phyloP scores from a whole-genome alignment of 306 rosid genomes.

The Biancaea sappan region DNA sequence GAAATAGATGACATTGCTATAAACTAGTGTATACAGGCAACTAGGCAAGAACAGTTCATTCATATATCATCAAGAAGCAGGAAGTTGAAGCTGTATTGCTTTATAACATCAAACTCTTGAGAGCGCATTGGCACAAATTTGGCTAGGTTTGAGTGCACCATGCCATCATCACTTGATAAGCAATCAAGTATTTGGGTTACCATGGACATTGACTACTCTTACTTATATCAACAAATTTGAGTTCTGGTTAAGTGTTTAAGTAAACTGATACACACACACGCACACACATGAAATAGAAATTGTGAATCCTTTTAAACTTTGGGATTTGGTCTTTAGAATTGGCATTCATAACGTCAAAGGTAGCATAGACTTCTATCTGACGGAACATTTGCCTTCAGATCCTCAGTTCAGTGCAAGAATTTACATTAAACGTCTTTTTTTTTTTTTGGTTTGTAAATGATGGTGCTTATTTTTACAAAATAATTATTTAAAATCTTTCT shows the following conservation, averaged over 20 bases:
- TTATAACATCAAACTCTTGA: slow-evolving; percentile 11
- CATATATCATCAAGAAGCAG: slow-evolving; percentile 13
- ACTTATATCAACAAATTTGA: slow-evolving; percentile 1
- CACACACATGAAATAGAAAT: not conserved
- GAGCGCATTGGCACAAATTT: slow-evolving; percentile 15
- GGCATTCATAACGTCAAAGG: slow-evolving; percentile 12
- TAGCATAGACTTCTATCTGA: slow-evolving; percentile 12
- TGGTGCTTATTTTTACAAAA: not conserved
- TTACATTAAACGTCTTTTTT: not conserved
- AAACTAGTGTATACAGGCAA: slow-evolving; percentile 3
- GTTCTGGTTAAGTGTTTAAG: not conserved
- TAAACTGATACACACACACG: not conserved
- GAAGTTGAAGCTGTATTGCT: slow-evolving; percentile 12
- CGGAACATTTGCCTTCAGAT: slow-evolving; percentile 17
- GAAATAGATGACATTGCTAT: not conserved
- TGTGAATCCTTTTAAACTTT: slow-evolving; percentile 22
- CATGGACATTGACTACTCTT: slow-evolving; percentile 1
- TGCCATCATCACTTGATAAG: not conserved
- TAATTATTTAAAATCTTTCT: not conserved
- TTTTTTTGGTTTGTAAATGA: not conserved
- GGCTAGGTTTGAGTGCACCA: slow-evolving; percentile 15
- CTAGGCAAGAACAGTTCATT: slow-evolving; percentile 3
- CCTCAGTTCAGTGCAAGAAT: slow-evolving; percentile 24
- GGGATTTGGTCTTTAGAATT: not conserved
- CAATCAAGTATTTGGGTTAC: slow-evolving; percentile 5